Evolutionary conservation across 768 basidiomycete genomes (phyloP).

Genomic region (Tephrocybe sp.): DNA sequence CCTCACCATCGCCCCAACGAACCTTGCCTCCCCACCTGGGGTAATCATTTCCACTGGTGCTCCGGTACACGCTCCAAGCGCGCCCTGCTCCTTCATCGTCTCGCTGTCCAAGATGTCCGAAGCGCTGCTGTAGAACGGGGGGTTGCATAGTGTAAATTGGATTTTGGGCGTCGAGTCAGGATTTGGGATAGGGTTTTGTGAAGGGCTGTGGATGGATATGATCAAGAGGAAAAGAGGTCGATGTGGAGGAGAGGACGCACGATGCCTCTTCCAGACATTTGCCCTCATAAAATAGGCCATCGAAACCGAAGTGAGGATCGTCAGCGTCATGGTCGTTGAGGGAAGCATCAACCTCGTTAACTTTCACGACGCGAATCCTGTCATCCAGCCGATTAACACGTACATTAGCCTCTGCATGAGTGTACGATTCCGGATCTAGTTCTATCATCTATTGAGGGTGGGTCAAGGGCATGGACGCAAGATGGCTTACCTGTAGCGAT

Average conservation of each 20-base stretch:
- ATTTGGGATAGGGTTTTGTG: too few species aligned
- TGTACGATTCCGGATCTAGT: slow-evolving; percentile 63
- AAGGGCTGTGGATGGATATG: too few species aligned
- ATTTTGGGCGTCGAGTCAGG: slow-evolving; percentile 34
- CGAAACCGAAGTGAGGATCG: slow-evolving; percentile 14
- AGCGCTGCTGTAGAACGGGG: slow-evolving; percentile 84
- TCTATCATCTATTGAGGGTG: too few species aligned
- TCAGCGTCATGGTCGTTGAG: slow-evolving; percentile 8
- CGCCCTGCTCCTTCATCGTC: slow-evolving; percentile 59
- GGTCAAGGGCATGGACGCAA: too few species aligned
- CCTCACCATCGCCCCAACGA: slow-evolving; percentile 73
- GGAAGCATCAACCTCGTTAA: slow-evolving; percentile 22
- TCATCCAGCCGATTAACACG: slow-evolving; percentile 50
- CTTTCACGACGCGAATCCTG: slow-evolving; percentile 48
- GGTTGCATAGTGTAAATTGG: slow-evolving; percentile 93
- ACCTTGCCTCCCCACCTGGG: slow-evolving; percentile 79
- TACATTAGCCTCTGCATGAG: slow-evolving; percentile 58
- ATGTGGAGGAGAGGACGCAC: background rate
- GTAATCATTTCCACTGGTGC: slow-evolving; percentile 88
- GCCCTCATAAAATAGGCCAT: slow-evolving; percentile 7
- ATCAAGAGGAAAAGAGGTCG: background rate
- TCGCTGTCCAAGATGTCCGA: slow-evolving; percentile 66
- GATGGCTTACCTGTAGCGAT: slow-evolving; percentile 61
- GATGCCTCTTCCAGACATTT: background rate
- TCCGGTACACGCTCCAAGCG: slow-evolving; percentile 87